These are phyloP conservation scores for Blepharisma japonicum DNA, from an alignment of 73 alveolate genomes.

Conservation along the genomic window DNA sequence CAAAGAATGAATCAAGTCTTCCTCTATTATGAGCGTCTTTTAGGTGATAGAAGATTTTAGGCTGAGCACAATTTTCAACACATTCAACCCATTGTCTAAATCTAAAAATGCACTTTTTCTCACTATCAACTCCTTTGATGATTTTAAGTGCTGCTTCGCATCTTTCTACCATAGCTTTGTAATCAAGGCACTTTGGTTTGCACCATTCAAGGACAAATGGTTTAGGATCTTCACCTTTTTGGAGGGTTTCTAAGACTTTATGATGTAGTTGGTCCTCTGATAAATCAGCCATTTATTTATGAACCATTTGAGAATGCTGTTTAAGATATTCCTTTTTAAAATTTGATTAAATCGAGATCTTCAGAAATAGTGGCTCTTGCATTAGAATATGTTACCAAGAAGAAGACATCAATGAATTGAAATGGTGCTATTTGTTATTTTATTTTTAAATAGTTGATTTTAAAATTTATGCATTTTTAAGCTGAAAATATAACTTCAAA, in stretches of 20 bases:
- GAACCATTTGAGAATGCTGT: too few species aligned
- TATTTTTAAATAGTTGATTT: too few species aligned
- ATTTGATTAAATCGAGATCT: too few species aligned
- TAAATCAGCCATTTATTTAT: conserved; percentile 24
- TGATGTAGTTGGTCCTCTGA: conserved; percentile 29
- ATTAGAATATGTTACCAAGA: too few species aligned
- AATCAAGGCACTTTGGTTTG: conserved; percentile 28
- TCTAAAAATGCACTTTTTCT: conserved; percentile 21
- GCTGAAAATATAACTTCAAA: too few species aligned
- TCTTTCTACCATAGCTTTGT: background rate
- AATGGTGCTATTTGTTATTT: too few species aligned
- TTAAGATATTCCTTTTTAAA: too few species aligned
- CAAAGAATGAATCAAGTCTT: conserved; percentile 26
- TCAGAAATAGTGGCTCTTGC: too few species aligned
- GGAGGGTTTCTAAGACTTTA: conserved; percentile 32
- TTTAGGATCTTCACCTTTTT: conserved; percentile 34
- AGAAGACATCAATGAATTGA: too few species aligned
- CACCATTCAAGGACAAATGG: conserved; percentile 28
- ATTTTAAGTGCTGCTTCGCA: conserved; percentile 32
- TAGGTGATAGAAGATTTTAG: conserved; percentile 21
- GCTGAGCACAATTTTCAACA: conserved; percentile 34
- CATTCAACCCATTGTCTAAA: conserved; percentile 31
- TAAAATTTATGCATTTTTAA: too few species aligned
- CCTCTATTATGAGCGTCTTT: conserved; percentile 19
- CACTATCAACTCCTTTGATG: conserved; percentile 9